phyloP scores from a whole-genome alignment of 176 grass and related monocot species.

The Triticum aestivum region IWGSC_CS_RefSeq_v2.1 NC_057801.1:681362552-681363051 shows the following conservation, averaged over 20 bases:
- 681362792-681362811: not conserved
- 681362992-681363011: not conserved
- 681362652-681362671: constrained; percentile 15
- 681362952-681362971: not conserved
- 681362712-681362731: constrained; percentile 84
- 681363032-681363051: not conserved
- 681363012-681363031: not conserved
- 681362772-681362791: not conserved
- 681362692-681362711: constrained; percentile 48
- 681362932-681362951: not conserved
- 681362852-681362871: not conserved
- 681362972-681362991: too few relatives aligned
- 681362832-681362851: not conserved
- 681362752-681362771: constrained; percentile 76
- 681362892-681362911: not conserved
- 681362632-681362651: constrained; percentile 25
- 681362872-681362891: not conserved
- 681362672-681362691: constrained; percentile 6
- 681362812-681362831: not conserved
- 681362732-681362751: constrained; percentile 93
- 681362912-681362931: not conserved
- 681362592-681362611: constrained; percentile 31
- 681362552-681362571: constrained; percentile 12
- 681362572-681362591: constrained; percentile 14
- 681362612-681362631: constrained; percentile 10